Base-by-base conservation (phyloP, 2,329 filamentous ascomycete genomes). In the Teratosphaeriaceae sp. region DNA sequence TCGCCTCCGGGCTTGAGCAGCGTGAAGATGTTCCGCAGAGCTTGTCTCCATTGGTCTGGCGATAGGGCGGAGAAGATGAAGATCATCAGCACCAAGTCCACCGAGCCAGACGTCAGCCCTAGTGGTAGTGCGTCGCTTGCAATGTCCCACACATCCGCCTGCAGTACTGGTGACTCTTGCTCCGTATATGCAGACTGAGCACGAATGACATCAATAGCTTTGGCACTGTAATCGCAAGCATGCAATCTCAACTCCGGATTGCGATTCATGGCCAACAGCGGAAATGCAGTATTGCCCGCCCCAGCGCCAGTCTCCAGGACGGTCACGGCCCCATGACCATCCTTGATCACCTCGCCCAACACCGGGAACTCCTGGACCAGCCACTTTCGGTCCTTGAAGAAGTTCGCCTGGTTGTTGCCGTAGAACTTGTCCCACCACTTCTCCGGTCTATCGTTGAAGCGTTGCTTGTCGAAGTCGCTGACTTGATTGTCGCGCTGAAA, bases 401-500 rank as follows among this genome's bases (percentile, higher is more conserved):
- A 98, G 61, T 97, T 97, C 57, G 83, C 79, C 16, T 85, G 86
- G 67, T 98, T 97, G 70, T 97, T 95, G 68, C 92, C 89, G 73
- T 98, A 98, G 69, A 98, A 98, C 43, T 85, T 71, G 60, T 98
- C 92, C 92, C 92, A 98, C 87, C 88, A 97, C 65, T 88, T 94
- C 49, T 87, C 89, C 0, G 92, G 92, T 51, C 94, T 79, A 35
- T 75, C 72, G 63, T 96, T 97, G 73, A 96, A 96, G 75, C 73
- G 71, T 82, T 82, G 78, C 65, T 88, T 88, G 66, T 98, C 89
- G 72, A 94, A 96, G 49, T 95, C 88, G 33, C 84, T 89, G 38
- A 96, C 92, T 44, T 89, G 90, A 48, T 84, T 76, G 57, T 84
- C 79, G 52, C 89, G 82, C 69, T 98, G 92, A 68, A 84, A 84